A percentile compares a stretch with the other conserved stretches of the same genome.
Evolutionary conservation across 2,329 filamentous ascomycete species (phyloP).

Genomic region (Cladophialophora carrionii): DNA sequence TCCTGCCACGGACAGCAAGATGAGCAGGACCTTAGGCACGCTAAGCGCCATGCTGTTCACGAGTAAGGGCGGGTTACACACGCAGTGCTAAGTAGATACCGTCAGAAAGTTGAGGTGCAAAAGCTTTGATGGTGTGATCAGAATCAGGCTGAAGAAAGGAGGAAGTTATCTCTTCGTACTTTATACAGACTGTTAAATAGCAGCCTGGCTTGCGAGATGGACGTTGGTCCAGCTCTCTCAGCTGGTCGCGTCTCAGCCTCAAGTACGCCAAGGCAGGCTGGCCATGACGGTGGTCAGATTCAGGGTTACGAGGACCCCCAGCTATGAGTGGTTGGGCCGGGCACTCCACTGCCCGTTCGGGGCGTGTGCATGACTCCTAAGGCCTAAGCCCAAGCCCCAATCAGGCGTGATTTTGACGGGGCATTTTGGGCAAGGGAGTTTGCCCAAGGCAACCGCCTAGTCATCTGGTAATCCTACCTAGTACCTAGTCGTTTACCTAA

Average conservation of each 20-base stretch:
- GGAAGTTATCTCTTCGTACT: background rate
- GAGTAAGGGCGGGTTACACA: background rate
- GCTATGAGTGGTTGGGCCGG: background rate
- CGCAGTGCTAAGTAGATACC: background rate
- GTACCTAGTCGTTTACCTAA: background rate
- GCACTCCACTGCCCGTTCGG: slow-evolving; percentile 3
- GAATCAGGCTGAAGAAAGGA: background rate
- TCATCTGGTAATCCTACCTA: no score
- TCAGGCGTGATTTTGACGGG: background rate
- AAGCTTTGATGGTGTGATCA: background rate
- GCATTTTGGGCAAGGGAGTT: background rate
- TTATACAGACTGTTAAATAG: slow-evolving; percentile 1
- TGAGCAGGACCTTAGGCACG: slow-evolving; percentile 21
- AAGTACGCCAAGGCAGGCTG: slow-evolving; percentile 7
- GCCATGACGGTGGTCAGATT: slow-evolving; percentile 17
- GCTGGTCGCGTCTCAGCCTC: slow-evolving; percentile 18
- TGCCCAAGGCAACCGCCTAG: background rate
- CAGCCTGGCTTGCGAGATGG: slow-evolving; percentile 10
- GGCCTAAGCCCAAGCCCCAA: background rate
- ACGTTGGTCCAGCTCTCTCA: slow-evolving; percentile 7
- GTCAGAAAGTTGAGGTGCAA: background rate
- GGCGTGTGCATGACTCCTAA: background rate
- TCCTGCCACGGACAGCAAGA: slow-evolving; percentile 31
- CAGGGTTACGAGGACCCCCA: background rate
- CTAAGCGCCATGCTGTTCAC: slow-evolving; percentile 22